Percentiles rank a stretch among this genome's conserved stretches.
Evolutionary conservation across 352 stramenopile species (phyloP).

Genomic region (Phytophthora aleatoria): DNA sequence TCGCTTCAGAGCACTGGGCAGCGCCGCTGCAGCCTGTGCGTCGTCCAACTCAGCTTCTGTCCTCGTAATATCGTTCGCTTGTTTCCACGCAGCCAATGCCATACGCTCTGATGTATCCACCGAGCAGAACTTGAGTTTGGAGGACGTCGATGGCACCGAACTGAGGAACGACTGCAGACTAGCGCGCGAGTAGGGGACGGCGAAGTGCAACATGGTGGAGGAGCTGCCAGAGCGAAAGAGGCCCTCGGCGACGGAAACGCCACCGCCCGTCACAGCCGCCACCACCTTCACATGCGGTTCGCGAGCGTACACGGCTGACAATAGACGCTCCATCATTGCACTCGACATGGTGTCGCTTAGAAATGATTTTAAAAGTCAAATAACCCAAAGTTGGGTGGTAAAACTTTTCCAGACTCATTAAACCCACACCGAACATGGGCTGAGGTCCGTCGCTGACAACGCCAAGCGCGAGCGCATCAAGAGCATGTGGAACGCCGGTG

Average conservation of each 20-base stretch:
- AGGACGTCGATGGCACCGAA: slow-evolving; percentile 15
- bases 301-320: slow-evolving; percentile 61
- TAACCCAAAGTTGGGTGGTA: no score
- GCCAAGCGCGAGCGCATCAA: no score
- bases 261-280: slow-evolving; percentile 61
- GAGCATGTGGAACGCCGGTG: no score
- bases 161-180: slow-evolving; percentile 62
- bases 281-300: slow-evolving; percentile 61
- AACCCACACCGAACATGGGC: no score
- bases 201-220: slow-evolving; percentile 74
- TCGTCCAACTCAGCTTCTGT: slow-evolving; percentile 38
- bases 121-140: slow-evolving; percentile 54
- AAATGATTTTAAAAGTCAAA: no score
- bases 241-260: slow-evolving; percentile 43
- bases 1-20: slow-evolving; percentile 36
- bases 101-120: slow-evolving; percentile 65
- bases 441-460: no score
- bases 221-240: slow-evolving; percentile 67
- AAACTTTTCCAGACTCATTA: no score
- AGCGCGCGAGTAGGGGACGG: slow-evolving; percentile 65
- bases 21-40: slow-evolving; percentile 11
- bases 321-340: slow-evolving; percentile 48
- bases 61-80: slow-evolving; percentile 45
- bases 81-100: slow-evolving; percentile 58
- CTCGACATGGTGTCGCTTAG: no score